Evolutionary conservation across 169 alveolate species (phyloP).

Genomic region (Miamiensis avidus): DNA sequence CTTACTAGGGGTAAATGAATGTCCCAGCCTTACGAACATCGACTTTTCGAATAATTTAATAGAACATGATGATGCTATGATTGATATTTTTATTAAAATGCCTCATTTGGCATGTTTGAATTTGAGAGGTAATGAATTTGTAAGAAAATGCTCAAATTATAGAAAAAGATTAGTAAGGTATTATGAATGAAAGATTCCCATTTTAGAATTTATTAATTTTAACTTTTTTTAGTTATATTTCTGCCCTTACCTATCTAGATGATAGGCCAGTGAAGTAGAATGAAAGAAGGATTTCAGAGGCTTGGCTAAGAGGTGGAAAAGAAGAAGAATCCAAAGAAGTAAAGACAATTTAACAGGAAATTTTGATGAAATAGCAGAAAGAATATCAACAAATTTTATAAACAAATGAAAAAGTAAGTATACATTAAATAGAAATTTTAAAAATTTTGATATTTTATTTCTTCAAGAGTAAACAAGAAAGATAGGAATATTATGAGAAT

Average conservation of each 20-base stretch:
- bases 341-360: constrained; percentile 45
- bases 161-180: constrained; percentile 49
- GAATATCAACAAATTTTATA: neutral
- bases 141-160: constrained; percentile 56
- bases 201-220: too few relatives aligned
- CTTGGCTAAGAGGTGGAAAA: constrained; percentile 60
- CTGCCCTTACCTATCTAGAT: constrained; percentile 57
- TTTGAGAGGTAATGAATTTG: constrained; percentile 56
- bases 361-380: constrained; percentile 6
- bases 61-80: constrained; percentile 40
- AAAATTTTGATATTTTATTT: neutral
- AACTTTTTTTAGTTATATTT: constrained; percentile 4
- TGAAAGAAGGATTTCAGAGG: constrained; percentile 58
- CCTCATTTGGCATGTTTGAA: constrained; percentile 21
- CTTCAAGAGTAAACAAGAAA: neutral
- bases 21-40: constrained; percentile 52
- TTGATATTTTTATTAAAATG: constrained; percentile 29
- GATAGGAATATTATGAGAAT: neutral
- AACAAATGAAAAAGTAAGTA: constrained; percentile 11
- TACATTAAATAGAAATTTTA: constrained; percentile 3
- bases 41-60: constrained; percentile 62
- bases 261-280: constrained; percentile 63
- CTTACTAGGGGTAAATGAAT: constrained; percentile 22
- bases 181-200: too few relatives aligned
- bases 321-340: constrained; percentile 60